Conservation (phyloP, 352 stramenopile genomes). For the Globisporangium sylvaticum region DNA sequence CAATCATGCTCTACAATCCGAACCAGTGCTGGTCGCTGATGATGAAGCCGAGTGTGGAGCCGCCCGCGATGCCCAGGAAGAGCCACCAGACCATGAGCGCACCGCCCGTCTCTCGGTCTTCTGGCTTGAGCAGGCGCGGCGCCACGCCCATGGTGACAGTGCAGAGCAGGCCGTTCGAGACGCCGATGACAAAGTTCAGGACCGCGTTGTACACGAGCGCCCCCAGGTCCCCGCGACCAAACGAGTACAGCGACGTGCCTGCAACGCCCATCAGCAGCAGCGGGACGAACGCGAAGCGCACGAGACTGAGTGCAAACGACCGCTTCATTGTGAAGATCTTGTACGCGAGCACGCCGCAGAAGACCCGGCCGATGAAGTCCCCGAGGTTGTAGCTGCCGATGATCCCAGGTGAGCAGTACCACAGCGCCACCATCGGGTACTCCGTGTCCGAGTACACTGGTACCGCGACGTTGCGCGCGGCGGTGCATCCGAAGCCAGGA, state of each 20-base stretch:
- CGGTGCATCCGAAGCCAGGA: slow-evolving; percentile 49
- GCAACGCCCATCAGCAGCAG: slow-evolving; percentile 50
- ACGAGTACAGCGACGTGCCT: slow-evolving; percentile 50
- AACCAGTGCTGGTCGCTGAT: slow-evolving; percentile 47
- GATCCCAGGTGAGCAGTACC: slow-evolving; percentile 53
- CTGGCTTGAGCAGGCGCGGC: slow-evolving; percentile 40
- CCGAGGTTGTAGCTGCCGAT: slow-evolving; percentile 63
- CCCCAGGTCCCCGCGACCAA: slow-evolving; percentile 25
- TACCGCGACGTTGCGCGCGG: slow-evolving; percentile 26
- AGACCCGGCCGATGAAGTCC: slow-evolving; percentile 51
- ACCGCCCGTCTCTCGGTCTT: slow-evolving; percentile 54
- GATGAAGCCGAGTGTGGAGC: slow-evolving; percentile 48
- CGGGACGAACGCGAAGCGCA: slow-evolving; percentile 52
- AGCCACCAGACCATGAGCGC: slow-evolving; percentile 56
- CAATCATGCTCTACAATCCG: slow-evolving; percentile 23
- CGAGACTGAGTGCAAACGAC: slow-evolving; percentile 34
- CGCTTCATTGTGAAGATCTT: slow-evolving; percentile 52
- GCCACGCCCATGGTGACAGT: slow-evolving; percentile 63
- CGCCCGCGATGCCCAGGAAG: slow-evolving; percentile 47
- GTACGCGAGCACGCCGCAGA: slow-evolving; percentile 44
- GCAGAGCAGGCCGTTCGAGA: slow-evolving; percentile 50
- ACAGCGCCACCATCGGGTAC: slow-evolving; percentile 22
- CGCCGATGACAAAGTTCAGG: slow-evolving; percentile 46
- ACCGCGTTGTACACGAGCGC: slow-evolving; percentile 38
- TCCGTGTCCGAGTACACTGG: slow-evolving; percentile 19